These are phyloP conservation scores for Lasiosphaeriaceae sp. DNA, from an alignment of 495 filamentous ascomycete genomes.

Conservation along the genomic window DNA sequence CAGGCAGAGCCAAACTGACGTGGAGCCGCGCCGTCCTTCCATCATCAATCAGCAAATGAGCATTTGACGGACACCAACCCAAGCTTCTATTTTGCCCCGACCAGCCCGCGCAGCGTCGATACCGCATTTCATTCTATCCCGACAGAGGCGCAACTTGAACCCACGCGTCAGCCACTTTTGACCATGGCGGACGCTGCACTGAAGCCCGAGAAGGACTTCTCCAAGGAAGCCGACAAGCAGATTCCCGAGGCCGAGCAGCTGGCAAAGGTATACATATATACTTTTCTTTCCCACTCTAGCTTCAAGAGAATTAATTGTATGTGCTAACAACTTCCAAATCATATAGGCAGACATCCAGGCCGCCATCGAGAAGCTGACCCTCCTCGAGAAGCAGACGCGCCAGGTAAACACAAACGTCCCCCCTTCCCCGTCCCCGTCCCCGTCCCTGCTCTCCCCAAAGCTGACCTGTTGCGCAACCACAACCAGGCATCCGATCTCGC, in stretches of 20 bases:
- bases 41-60: neutral
- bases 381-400: conserved; percentile 91
- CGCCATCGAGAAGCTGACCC: conserved; percentile 88
- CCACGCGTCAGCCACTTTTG: conserved; percentile 3
- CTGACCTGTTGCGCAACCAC: conserved; percentile 17
- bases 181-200: conserved; percentile 47
- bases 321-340: conserved; percentile 26
- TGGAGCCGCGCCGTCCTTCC: conserved; percentile 1
- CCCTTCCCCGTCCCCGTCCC: too few relatives aligned
- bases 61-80: neutral
- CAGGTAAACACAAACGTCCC: conserved; percentile 62
- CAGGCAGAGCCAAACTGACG: conserved; percentile 23
- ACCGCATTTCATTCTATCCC: neutral
- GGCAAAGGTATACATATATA: conserved; percentile 65
- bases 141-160: neutral
- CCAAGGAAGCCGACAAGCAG: conserved; percentile 86
- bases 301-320: too few relatives aligned
- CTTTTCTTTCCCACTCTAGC: too few relatives aligned
- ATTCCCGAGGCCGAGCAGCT: conserved; percentile 84
- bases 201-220: conserved; percentile 69
- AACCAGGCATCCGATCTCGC: conserved; percentile 88
- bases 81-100: neutral
- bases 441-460: neutral
- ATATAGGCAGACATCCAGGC: conserved; percentile 69
- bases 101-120: neutral